Base-by-base conservation (phyloP, 2,329 filamentous ascomycete species). In the Sphaceloma murrayae region DNA sequence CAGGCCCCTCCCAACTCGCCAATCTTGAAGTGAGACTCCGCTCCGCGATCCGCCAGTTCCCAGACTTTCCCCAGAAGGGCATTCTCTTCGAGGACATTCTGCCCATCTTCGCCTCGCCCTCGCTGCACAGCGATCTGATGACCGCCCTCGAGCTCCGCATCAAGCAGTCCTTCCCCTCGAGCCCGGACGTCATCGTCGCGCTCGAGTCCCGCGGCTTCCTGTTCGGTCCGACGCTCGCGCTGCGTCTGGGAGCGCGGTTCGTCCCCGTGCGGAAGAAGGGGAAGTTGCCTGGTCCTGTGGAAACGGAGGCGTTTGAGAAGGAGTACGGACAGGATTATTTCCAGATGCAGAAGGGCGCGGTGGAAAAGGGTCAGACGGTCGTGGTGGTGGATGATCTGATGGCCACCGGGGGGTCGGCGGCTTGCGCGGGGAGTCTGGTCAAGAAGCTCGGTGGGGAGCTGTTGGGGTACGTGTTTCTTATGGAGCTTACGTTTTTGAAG, bases 41-140 rank as follows among this genome's bases (percentile, higher is more conserved):
- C 60, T 66, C 68, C 54, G 77, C 82, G 48, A 77, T 96, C 55
- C 84, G 85, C 65, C 80, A 87, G 64, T 94, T 86, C 69, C 78
- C 80, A 58, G 86, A 96, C 72, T 96, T 95, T 69, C 89, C 89
- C 48, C 80, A 82, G 53, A 80, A 83, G 34, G 89, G 91, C 63
- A 89, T 98, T 61, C 74, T 94, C 58, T 98, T 98, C 67, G 86
- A 95, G 70, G 91, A 98, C 63, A 96, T 98, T 67, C 81, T 98
- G 65, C 91, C 49, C 45, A 51, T 49, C 36, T 49, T 51, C 33
- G 46, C 47, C 11, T 47, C 36, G 26, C 47, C 45, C 36, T 49
- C 56, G 46, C 51, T 60, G 4, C 52, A 60, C 32, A 48, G 44
- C 33, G 56, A 78, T 46, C 80, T 98, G 48, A 72, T 95, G 62